Conservation (phyloP, 345 rosid species). For the Corchorus olitorius region DNA sequence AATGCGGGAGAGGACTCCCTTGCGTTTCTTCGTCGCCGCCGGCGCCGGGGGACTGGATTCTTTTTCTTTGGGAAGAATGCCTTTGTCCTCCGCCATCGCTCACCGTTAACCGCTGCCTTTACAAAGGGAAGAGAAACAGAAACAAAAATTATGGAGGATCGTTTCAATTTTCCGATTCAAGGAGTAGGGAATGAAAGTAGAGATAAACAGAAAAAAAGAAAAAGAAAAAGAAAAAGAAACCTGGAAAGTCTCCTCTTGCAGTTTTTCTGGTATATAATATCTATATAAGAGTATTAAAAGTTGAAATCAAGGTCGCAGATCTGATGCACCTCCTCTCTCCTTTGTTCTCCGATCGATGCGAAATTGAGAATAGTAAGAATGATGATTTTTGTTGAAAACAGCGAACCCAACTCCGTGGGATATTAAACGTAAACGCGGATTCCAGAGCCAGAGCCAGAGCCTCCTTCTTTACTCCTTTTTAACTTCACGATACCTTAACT, state of each 20-base stretch:
- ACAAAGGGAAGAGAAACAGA: neutral
- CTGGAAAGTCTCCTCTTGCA: neutral
- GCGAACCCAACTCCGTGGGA: neutral
- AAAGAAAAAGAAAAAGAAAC: neutral
- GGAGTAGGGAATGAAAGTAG: neutral
- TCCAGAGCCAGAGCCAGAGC: neutral
- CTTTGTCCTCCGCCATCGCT: slow-evolving; percentile 42
- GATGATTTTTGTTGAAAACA: slow-evolving; percentile 9
- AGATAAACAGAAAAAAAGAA: neutral
- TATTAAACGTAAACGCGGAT: neutral
- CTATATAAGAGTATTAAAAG: too few relatives aligned
- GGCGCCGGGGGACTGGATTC: slow-evolving; percentile 28
- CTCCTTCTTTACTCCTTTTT: neutral
- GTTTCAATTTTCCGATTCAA: neutral
- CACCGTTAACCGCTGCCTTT: neutral
- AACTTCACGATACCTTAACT: slow-evolving; percentile 7
- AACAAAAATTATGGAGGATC: neutral
- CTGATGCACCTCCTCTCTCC: neutral
- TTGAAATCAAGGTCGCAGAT: neutral
- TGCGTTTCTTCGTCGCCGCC: slow-evolving; percentile 44
- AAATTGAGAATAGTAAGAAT: neutral
- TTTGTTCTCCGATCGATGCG: neutral
- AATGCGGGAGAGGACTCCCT: slow-evolving; percentile 69
- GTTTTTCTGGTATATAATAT: neutral
- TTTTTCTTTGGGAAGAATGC: slow-evolving; percentile 36